Percentiles rank a stretch among this genome's conserved stretches.
Conservation (phyloP, 2,329 filamentous ascomycete genomes). For the Lachnellula arida region DNA sequence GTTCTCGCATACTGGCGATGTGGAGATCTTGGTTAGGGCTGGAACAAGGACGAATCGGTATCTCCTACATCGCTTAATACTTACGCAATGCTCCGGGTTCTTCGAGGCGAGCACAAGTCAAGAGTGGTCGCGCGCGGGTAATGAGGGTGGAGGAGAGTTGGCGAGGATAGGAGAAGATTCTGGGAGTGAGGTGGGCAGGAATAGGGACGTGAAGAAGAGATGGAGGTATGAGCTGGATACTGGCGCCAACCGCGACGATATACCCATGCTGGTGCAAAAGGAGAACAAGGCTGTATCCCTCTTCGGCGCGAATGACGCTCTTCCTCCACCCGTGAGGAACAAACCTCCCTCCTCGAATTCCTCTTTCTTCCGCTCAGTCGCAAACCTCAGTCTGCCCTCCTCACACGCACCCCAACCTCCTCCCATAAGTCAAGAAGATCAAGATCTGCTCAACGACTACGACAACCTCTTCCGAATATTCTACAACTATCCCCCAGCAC, state of each 20-base stretch:
- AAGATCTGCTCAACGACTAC: constrained; percentile 84
- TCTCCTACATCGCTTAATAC: constrained; percentile 78
- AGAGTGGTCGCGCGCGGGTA: constrained; percentile 57
- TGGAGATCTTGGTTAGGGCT: constrained; percentile 76
- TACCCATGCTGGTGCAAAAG: constrained; percentile 84
- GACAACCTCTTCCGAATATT: constrained; percentile 94
- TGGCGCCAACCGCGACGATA: constrained; percentile 65
- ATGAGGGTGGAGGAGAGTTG: constrained; percentile 36
- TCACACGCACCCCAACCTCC: constrained; percentile 44
- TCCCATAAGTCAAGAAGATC: constrained; percentile 52
- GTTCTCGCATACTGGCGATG: constrained; percentile 86
- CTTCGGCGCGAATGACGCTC: constrained; percentile 47
- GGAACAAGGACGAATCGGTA: constrained; percentile 75
- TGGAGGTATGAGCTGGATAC: constrained; percentile 90
- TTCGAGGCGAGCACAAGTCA: constrained; percentile 82
- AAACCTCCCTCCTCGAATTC: constrained; percentile 58
- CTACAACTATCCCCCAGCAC: constrained; percentile 81
- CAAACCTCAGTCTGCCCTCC: constrained; percentile 60
- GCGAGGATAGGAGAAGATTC: constrained; percentile 46
- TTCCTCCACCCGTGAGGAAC: constrained; percentile 52
- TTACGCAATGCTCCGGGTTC: constrained; percentile 88
- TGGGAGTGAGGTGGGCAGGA: constrained; percentile 35
- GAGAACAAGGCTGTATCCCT: constrained; percentile 50
- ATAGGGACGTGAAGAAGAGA: constrained; percentile 39
- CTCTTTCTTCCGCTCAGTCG: constrained; percentile 82